These are phyloP conservation scores for Rosa chinensis DNA, from an alignment of 306 rosid species.

Conservation along the genomic window DNA sequence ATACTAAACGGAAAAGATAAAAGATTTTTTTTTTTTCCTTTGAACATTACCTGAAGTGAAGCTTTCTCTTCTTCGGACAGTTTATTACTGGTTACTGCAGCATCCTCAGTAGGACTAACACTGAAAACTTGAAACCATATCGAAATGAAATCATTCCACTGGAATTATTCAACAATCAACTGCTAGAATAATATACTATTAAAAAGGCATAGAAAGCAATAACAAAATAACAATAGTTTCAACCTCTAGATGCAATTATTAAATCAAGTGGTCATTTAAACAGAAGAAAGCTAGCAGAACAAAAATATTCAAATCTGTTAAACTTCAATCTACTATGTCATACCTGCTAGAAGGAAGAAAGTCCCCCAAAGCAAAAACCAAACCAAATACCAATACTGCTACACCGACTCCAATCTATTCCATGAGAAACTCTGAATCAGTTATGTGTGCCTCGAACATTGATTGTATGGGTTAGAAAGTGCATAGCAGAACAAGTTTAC, in stretches of 20 bases:
- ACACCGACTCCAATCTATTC: conserved; percentile 84
- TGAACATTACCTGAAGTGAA: conserved; percentile 66
- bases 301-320: neutral
- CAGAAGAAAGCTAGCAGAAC: neutral
- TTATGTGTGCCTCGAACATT: conserved; percentile 8
- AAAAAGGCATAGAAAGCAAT: neutral
- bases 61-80: conserved; percentile 70
- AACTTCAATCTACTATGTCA: conserved; percentile 1
- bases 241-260: neutral
- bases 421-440: conserved; percentile 29
- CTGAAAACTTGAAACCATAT: conserved; percentile 49
- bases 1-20: neutral
- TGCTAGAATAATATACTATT: neutral
- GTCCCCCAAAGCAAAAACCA: conserved; percentile 89
- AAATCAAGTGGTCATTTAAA: neutral
- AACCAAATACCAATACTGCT: conserved; percentile 76
- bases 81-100: conserved; percentile 48
- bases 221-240: conserved; percentile 3
- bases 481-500: conserved; percentile 27
- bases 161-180: conserved; percentile 25
- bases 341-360: conserved; percentile 94
- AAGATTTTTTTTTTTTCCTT: neutral
- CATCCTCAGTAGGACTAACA: conserved; percentile 58
- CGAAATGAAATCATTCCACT: conserved; percentile 27
- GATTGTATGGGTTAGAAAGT: conserved; percentile 19